Evolutionary conservation across 805 yeast species (phyloP).

Genomic region (Candida rishiriensis): DNA sequence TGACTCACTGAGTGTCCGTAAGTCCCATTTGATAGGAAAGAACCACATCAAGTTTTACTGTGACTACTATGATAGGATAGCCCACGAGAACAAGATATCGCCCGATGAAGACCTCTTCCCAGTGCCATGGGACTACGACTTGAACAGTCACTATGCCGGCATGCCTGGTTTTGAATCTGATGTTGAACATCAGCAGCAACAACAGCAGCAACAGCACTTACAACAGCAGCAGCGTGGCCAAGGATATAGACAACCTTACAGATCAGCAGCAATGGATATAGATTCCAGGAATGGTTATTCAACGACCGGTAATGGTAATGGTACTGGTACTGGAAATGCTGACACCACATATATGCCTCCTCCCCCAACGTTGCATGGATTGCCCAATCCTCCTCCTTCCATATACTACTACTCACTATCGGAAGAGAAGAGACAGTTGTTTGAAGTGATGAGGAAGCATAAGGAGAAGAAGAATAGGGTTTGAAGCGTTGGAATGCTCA

Average conservation of each 20-base stretch:
- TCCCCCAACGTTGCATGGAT: slow-evolving; percentile 30
- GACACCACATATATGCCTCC: slow-evolving; percentile 22
- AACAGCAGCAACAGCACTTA: slow-evolving; percentile 11
- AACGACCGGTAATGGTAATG: too few relatives aligned
- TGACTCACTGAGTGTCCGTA: slow-evolving; percentile 81
- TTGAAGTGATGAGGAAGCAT: slow-evolving; percentile 8
- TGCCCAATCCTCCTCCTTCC: slow-evolving; percentile 36
- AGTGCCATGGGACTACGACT: slow-evolving; percentile 33
- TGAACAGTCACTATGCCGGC: slow-evolving; percentile 31
- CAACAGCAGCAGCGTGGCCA: too few relatives aligned
- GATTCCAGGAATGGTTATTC: too few relatives aligned
- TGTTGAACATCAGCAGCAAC: not conserved
- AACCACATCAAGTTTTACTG: slow-evolving; percentile 70
- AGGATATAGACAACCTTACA: too few relatives aligned
- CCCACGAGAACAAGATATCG: slow-evolving; percentile 17
- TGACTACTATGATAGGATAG: slow-evolving; percentile 59
- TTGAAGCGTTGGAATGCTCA: too few relatives aligned
- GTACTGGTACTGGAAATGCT: slow-evolving; percentile 3
- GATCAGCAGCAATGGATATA: too few relatives aligned
- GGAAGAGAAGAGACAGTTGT: slow-evolving; percentile 16
- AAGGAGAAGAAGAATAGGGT: not conserved
- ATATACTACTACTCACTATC: slow-evolving; percentile 19
- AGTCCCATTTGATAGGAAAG: slow-evolving; percentile 72
- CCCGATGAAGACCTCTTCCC: slow-evolving; percentile 14
- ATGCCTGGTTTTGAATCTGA: slow-evolving; percentile 29